Evolutionary conservation across 257 asterid genomes (phyloP), one percentile per base, ranked within the genome.

Genomic region (Datura wrightii): DNA sequence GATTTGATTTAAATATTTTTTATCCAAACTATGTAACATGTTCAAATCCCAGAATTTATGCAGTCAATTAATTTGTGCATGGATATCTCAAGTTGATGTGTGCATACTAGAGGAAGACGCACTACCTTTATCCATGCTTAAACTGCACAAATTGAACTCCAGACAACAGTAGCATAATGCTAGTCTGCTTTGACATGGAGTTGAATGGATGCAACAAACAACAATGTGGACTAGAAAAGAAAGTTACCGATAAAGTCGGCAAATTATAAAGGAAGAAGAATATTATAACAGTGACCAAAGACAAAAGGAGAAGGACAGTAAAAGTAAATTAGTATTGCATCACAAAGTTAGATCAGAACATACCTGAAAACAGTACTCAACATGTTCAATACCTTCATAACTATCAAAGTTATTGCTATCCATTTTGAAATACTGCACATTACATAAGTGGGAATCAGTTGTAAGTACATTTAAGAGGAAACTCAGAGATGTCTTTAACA

Each of bases 301-400:
- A 78, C 82, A 78, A 15, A 76, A 34, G 48, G 50, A 39, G 39
- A 67, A 67, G 52, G 7, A 14, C 31, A 52, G 44, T 34, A 78
- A 34, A 78, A 78, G 63, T 14, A 78, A 52, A 78, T 52, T 4
- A 31, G 48, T 34, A 52, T 48, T 37, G 63, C 48, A 78, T 78
- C 58, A 78, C 63, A 78, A 78, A 52, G 82, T 52, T 78, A 46
- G 48, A 52, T 34, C 48, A 78, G 63, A 52, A 34, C 16, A 78
- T 89, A 97, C 99, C 99, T 94, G 97, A 88, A 97, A 92, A 87
- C 99, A 97, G 90, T 97, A 97, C 37, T 88, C 92, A 31, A 95
- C 93, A 56, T 97, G 99, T 46, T 89, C 95, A 74, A 94, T 86
- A n/a, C 98, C 98, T 52, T 98, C 99, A 74, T 87, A 89, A 88